Base-by-base conservation (phyloP, 495 filamentous ascomycete genomes). In the Penicillium dipodomyicola region DNA sequence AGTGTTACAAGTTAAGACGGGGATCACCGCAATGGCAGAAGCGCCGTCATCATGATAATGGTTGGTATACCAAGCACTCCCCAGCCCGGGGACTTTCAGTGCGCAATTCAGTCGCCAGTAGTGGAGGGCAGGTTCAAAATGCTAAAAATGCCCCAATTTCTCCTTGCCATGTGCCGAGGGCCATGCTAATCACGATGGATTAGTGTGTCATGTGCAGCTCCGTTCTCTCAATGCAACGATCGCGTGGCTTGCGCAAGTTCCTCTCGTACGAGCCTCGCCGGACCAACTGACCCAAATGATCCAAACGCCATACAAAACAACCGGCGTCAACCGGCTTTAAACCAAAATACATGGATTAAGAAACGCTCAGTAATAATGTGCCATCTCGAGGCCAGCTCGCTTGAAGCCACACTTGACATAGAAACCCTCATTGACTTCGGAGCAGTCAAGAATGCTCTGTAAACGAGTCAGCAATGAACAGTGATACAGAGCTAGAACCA, bases 361-460 rank as follows among this genome's bases (percentile, higher is more conserved):
- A 47, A 19, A 11, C 30, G 41, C 47, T 69, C 86, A 87, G 72
- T 93, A 92, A 70, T 96, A 96, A 74, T 96, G 92, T 42, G 92
- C 94, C 94, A 98, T 98, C 73, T 98, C 91, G 50, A 97, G 73
- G 9, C 94, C 94, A 23, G 92, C 95, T 45, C 92, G 79, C 74
- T 90, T 89, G 72, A 95, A 97, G 42, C 93, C 95, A 70, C 94
- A 98, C 82, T 98, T 98, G 62, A 96, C 84, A 71, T 98, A 98
- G 79, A 98, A 98, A 15, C 92, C 94, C 75, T 96, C 91, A 71
- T 98, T 98, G 62, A 88, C 75, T 67, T 90, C 87, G 9, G 83
- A 87, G 69, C 87, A 91, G 59, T 91, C 88, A 27, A 91, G 79
- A 52, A 91, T 90, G 25, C 77, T 82, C 84, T 85, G 50, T 29